Evolutionary conservation across 441 rosid species (phyloP), one percentile per base, ranked within the genome.

Genomic region (Pelargonium fulgidum): DNA sequence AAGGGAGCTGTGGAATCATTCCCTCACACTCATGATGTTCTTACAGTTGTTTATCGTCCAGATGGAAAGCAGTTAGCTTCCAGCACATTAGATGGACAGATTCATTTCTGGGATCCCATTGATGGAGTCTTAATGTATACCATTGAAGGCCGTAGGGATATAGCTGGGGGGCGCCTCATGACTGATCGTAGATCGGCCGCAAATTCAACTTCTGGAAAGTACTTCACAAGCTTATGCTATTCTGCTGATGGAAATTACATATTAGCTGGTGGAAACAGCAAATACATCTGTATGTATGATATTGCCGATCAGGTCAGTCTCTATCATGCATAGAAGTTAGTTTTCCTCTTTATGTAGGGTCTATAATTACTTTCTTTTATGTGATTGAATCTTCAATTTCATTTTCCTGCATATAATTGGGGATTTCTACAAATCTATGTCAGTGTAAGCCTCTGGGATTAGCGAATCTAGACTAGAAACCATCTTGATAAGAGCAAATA

Each of bases 221-320:
- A 87, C 83, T 94, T 94, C 74, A 89, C 96, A 50, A 87, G 92
- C 45, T 81, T 92, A 75, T 92, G 94, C 79, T 94, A 86, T 83
- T 86, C 94, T 59, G 99, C 98, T 75, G 98, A 94, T 78, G 99
- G 98, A 74, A 89, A 92, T 81, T 90, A 87, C 76, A 84, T 94
- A 69, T 79, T 92, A 80, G 99, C 97, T 24, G 99, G 94, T 39
- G 98, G 99, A 75, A 89, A 79, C 73, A 94, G 98, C 84, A 94
- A 95, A 88, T 94, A 81, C 79, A 90, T 94, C 48, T 94, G 99
- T 79, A 89, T 94, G 91, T 94, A 94, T 77, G 99, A 90, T 78
- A 87, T 94, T 71, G 80, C 92, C 16, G 99, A 94, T 81, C 99
- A 92, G 97, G 99, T 94, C 62, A 68, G 87, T 77, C 71, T 72